Base-by-base conservation (phyloP, 2,329 filamentous ascomycete genomes). In the Metarhizium guizhouense region DNA sequence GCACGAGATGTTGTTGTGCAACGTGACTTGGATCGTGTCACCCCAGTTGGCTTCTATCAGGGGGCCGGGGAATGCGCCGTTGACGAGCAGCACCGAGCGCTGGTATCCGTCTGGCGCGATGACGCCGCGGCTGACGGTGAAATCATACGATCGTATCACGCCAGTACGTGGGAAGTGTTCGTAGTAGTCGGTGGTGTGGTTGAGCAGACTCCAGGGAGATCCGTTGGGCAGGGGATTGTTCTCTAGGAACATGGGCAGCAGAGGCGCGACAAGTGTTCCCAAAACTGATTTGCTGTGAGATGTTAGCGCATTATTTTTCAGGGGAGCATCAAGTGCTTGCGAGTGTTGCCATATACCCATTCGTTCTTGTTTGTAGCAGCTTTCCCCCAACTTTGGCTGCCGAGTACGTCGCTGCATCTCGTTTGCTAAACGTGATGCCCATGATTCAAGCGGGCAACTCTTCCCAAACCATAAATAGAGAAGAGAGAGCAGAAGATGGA, bases 41-140 rank as follows among this genome's bases (percentile, higher is more conserved):
- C 82, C 82, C 81, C 81, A 85, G 66, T 84, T 78, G 18, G 80
- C 84, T 57, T 79, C 76, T 54, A 91, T 82, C 14, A 77, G 74
- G 1, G 87, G 87, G 0, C 85, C 87, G 1, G 87, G 87, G 58
- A 81, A 85, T 47, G 82, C 77, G 8, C 80, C 81, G 64, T 87
- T 86, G 64, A 88, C 73, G 34, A 88, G 74, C 57, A 91, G 76
- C 4, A 75, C 76, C 4, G 71, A 56, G 67, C 74, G 56, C 54
- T 77, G 65, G 55, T 82, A 80, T 20, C 83, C 82, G 63, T 85
- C 83, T 0, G 81, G 80, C 0, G 76, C 74, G 54, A 81, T 75
- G 43, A 68, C 64, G 2, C 72, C 76, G 18, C 79, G 74, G 56
- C 72, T 77, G 56, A 83, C 66, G 4, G 73, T 76, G 57, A 82